Base-by-base conservation (phyloP, 495 filamentous ascomycete genomes). In the Penicillium coffeae region DNA sequence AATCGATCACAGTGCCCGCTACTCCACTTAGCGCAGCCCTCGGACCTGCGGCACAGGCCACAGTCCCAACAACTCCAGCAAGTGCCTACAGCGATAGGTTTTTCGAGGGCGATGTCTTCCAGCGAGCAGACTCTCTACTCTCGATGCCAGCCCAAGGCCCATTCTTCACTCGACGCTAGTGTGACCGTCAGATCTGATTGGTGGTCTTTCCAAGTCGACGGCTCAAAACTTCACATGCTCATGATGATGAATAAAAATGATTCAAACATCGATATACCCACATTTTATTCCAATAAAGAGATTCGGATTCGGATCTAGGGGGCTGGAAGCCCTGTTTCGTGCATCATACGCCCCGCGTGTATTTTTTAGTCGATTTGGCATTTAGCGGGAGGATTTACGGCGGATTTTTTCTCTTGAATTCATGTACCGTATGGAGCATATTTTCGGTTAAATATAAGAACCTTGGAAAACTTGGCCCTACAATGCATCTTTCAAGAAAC, bases 1-100 rank as follows among this genome's bases (percentile, higher is more conserved):
- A 62, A 34, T 73, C 71, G 1, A 43, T 70, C 9, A 58, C 71
- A 35, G 58, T 84, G 8, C 82, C 80, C 25, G 74, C 83, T 3
- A 87, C 83, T 3, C 90, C 90, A 6, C 74, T 92, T 48, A 91
- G 87, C 56, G 90, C 90, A 13, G 90, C 90, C 12, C 77, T 95
- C 3, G 90, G 90, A 3, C 87, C 89, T 7, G 90, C 90, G 32
- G 89, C 88, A 13, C 88, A 93, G 62, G 89, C 90, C 2, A 96
- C 90, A 1, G 83, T 95, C 15, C 89, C 90, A 4, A 86, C 83
- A 8, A 90, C 86, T 0, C 87, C 87, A 19, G 82, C 81, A 45
- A 87, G 80, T 64, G 82, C 77, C 3, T 87, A 85, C 59, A 69
- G 75, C 37, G 77, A 81, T 49, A 74, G 75, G 21, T 82, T 82